Evolutionary conservation across 2,329 filamentous ascomycete species (phyloP).

Genomic region (Stenocarpella maydis): DNA sequence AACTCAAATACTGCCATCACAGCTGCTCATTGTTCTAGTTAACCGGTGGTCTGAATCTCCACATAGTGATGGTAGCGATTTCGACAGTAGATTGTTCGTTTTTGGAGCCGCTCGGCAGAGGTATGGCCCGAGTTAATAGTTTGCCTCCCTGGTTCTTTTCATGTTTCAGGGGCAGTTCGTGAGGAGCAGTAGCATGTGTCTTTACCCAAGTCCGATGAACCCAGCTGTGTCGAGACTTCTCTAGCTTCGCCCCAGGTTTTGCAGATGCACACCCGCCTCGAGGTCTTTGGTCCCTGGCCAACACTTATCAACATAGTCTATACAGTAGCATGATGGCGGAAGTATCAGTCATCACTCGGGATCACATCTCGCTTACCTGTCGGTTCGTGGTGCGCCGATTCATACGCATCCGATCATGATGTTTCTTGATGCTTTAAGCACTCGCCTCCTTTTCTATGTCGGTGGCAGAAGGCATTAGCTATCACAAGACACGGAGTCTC

Average conservation of each 20-base stretch:
- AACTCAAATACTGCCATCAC: neutral
- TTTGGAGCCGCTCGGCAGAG: neutral
- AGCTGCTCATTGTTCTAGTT: neutral
- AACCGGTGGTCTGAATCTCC: no score
- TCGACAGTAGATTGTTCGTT: neutral
- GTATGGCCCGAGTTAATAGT: neutral
- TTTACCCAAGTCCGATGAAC: neutral
- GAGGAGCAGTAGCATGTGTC: neutral
- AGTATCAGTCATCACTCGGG: neutral
- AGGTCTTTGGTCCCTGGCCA: neutral
- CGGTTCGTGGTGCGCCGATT: neutral
- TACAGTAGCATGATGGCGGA: neutral
- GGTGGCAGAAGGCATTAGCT: accelerated
- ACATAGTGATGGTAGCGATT: neutral
- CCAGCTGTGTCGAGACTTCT: neutral
- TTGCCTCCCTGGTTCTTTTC: neutral
- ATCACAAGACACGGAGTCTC: neutral
- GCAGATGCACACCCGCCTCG: neutral
- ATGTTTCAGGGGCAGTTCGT: neutral
- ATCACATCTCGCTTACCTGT: neutral
- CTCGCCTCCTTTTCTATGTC: neutral
- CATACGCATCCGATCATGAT: neutral
- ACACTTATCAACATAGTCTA: neutral
- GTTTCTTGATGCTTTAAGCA: neutral
- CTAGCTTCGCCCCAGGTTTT: neutral